A percentile compares a stretch with the other conserved stretches of the same genome.
phyloP scores from a whole-genome alignment of 73 alveolate genomes.

The Blepharisma stoltei region DNA sequence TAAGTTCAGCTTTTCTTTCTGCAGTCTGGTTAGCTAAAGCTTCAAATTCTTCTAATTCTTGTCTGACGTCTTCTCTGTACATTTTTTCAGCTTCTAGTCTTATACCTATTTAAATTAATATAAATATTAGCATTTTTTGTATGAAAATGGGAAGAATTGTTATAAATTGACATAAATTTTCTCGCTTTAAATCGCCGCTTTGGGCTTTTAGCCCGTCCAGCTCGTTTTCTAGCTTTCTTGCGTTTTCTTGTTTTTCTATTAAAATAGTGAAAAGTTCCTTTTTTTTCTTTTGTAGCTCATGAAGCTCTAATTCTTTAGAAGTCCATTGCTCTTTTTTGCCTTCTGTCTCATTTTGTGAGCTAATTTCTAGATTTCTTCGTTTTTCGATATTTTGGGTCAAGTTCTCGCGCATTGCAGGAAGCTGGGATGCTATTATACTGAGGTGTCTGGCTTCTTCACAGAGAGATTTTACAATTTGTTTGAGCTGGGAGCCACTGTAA shows the following conservation, averaged over 20 bases:
- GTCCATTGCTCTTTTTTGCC: background rate
- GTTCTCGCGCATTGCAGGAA: conserved; percentile 8
- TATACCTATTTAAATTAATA: background rate
- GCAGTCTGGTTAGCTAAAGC: background rate
- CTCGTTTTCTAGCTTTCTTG: background rate
- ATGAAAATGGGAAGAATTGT: background rate
- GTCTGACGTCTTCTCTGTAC: background rate
- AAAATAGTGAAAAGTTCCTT: background rate
- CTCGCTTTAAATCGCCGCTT: background rate
- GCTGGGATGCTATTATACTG: background rate
- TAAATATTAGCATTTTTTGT: background rate
- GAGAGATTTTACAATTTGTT: background rate
- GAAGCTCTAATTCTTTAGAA: background rate
- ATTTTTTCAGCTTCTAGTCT: background rate
- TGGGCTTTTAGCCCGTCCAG: background rate
- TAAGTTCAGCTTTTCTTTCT: background rate
- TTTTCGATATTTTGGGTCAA: background rate
- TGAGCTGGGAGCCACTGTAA: background rate
- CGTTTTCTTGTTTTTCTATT: background rate
- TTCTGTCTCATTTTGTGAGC: background rate
- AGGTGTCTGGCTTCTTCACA: conserved; percentile 26
- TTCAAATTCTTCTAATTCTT: background rate
- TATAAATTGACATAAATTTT: background rate
- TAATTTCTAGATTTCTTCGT: background rate
- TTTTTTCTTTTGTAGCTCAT: background rate